phyloP scores from a whole-genome alignment of 768 basidiomycete genomes.

The Rhodotorula toruloides region DNA sequence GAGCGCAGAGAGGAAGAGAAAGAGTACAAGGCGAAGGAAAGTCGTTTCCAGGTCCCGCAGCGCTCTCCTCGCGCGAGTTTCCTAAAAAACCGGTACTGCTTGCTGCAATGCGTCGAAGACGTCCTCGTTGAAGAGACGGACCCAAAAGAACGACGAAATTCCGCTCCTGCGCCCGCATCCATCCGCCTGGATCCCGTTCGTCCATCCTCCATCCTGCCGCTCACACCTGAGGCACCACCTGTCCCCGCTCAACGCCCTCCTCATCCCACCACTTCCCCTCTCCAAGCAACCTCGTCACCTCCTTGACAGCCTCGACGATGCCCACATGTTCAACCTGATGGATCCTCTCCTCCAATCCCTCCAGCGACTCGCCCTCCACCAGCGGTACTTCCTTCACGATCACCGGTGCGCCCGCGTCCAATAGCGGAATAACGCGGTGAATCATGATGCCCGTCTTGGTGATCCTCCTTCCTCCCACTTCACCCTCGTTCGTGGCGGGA shows the following conservation, averaged over 20 bases:
- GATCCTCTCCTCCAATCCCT: slow-evolving; percentile 67
- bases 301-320: slow-evolving; percentile 75
- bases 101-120: no score
- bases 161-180: no score
- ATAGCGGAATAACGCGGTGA: slow-evolving; percentile 84
- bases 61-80: no score
- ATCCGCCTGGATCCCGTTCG: no score
- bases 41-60: no score
- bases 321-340: slow-evolving; percentile 82
- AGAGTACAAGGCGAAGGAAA: no score
- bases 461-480: slow-evolving; percentile 58
- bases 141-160: no score
- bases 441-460: slow-evolving; percentile 80
- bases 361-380: slow-evolving; percentile 63
- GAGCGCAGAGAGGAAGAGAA: no score
- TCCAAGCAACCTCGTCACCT: background rate
- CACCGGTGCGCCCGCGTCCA: slow-evolving; percentile 85
- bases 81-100: no score
- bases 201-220: no score
- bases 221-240: no score
- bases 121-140: no score
- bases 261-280: slow-evolving; percentile 9
- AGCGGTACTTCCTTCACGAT: slow-evolving; percentile 74
- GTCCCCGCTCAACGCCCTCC: background rate
- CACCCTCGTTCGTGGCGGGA: background rate